Percentiles rank a stretch among this genome's conserved stretches.
Evolutionary conservation across 345 rosid genomes (phyloP).

Genomic region (Camelina laxa): DNA sequence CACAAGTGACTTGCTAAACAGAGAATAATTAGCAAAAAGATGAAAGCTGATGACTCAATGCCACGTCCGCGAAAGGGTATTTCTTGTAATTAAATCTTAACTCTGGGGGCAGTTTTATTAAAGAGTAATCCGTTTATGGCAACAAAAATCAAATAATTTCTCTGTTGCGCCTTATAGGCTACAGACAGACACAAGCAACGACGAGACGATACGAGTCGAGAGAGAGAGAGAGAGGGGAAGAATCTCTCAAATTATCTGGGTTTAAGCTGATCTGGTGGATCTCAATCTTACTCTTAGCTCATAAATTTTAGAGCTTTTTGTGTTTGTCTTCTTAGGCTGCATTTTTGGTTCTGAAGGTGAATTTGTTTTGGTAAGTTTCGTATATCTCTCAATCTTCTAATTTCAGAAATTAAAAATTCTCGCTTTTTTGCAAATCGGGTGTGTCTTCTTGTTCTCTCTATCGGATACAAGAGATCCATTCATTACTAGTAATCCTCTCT

Average conservation of each 20-base stretch:
- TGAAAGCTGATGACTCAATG: slow-evolving; percentile 40
- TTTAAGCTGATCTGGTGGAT: slow-evolving; percentile 43
- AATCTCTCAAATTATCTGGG: slow-evolving; percentile 43
- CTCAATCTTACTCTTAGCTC: slow-evolving; percentile 23
- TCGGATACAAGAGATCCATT: slow-evolving; percentile 33
- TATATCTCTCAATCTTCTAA: slow-evolving; percentile 8
- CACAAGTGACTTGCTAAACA: slow-evolving; percentile 33
- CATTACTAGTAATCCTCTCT: background rate
- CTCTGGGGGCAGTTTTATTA: background rate
- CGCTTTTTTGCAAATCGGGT: slow-evolving; percentile 19
- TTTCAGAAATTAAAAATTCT: slow-evolving; percentile 10
- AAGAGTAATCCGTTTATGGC: slow-evolving; percentile 14
- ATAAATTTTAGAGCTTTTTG: background rate
- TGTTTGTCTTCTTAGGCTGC: background rate
- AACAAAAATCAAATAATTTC: slow-evolving; percentile 25
- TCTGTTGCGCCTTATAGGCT: slow-evolving; percentile 33
- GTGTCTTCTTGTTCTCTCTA: slow-evolving; percentile 14
- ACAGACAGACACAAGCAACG: slow-evolving; percentile 24
- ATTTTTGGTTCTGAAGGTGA: slow-evolving; percentile 7
- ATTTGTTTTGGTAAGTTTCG: slow-evolving; percentile 37
- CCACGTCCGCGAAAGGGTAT: slow-evolving; percentile 39
- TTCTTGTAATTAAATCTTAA: slow-evolving; percentile 12
- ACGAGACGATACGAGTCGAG: slow-evolving; percentile 11
- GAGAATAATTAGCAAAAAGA: slow-evolving; percentile 33
- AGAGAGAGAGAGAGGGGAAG: background rate